These are phyloP conservation scores for Cyanidioschyzon merolae DNA, from an alignment of 23 red algal genomes.

Conservation along the genomic window DNA sequence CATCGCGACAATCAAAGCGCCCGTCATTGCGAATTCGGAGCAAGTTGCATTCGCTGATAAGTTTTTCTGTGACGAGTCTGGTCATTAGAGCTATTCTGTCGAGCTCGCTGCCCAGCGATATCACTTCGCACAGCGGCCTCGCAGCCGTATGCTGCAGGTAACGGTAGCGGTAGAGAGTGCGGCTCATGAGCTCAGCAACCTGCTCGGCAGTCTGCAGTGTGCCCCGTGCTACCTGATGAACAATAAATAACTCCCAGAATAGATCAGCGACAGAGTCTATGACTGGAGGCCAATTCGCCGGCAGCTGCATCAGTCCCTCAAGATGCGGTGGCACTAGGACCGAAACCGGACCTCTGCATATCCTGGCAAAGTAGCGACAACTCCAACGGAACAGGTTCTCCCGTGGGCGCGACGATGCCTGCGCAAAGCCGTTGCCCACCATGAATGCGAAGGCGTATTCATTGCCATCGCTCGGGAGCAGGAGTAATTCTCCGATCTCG, in stretches of 20 bases:
- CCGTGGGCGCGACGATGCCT: neutral
- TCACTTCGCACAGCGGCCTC: neutral
- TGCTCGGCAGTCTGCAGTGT: neutral
- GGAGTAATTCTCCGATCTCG: neutral
- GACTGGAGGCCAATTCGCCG: neutral
- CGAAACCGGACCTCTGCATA: neutral
- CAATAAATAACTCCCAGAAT: slow-evolving; percentile 1
- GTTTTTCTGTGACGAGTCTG: neutral
- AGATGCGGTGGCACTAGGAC: neutral
- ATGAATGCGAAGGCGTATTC: neutral
- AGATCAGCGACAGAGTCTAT: neutral
- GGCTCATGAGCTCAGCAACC: neutral
- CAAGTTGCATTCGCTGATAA: neutral
- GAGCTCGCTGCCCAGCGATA: neutral
- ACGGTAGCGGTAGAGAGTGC: neutral
- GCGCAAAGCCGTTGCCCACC: neutral
- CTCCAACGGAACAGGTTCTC: neutral
- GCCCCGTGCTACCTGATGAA: neutral
- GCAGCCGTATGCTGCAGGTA: neutral
- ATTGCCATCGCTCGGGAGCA: neutral
- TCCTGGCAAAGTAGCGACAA: neutral
- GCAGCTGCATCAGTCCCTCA: neutral
- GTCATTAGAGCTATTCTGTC: neutral
- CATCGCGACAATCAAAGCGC: neutral
- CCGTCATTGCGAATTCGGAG: neutral